Evolutionary conservation across 768 basidiomycete genomes (phyloP).

Genomic region (Tulasnella sp.): DNA sequence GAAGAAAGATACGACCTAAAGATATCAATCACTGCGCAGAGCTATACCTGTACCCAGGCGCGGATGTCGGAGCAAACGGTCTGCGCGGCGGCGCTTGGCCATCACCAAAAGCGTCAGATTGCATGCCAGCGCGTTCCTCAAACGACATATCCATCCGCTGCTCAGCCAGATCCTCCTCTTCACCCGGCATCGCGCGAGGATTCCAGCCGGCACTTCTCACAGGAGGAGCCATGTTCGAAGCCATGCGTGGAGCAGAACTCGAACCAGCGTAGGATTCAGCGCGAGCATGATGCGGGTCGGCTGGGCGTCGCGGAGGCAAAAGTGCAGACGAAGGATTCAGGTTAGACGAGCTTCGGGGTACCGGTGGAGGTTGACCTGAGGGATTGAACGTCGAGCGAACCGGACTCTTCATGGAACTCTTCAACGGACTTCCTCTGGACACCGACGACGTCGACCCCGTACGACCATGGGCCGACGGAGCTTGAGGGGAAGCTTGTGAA

Average conservation of each 20-base stretch:
- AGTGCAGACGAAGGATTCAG: neutral
- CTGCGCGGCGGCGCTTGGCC: neutral
- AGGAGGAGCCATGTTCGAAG: neutral
- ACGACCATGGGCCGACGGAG: neutral
- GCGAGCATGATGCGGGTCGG: neutral
- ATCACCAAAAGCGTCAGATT: conserved; percentile 6
- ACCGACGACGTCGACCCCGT: neutral
- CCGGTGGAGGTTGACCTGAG: neutral
- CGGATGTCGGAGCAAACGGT: neutral
- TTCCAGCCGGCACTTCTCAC: neutral
- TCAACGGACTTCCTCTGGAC: neutral
- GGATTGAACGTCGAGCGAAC: neutral
- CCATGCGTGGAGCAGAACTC: neutral
- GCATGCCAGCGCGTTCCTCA: neutral
- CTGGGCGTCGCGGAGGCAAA: neutral
- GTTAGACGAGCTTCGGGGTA: conserved; percentile 1
- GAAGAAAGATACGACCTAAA: neutral
- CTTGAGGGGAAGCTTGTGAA: neutral
- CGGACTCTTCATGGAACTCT: neutral
- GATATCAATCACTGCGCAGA: neutral
- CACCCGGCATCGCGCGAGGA: neutral
- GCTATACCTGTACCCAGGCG: neutral
- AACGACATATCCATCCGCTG: conserved; percentile 3
- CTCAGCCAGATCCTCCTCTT: conserved; percentile 3
- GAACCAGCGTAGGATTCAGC: neutral